phyloP scores from a whole-genome alignment of 1,284 basidiomycete genomes.

The Ganoderma multipileum region DNA sequence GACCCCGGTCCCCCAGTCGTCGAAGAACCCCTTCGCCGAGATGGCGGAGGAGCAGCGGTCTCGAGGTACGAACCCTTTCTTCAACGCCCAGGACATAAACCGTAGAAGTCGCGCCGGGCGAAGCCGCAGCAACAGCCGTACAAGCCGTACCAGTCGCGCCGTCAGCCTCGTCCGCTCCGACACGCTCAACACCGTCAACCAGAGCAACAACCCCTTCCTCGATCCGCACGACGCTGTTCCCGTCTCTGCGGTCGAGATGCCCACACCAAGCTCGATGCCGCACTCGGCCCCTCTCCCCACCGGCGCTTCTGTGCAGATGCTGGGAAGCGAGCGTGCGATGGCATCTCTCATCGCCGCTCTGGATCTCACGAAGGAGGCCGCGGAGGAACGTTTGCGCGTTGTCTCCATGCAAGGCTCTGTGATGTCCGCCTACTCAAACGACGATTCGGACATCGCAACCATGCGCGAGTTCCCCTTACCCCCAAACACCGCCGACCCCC shows the following conservation, averaged over 20 bases:
- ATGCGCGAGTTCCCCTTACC: constrained; percentile 38
- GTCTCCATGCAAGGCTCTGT: constrained; percentile 39
- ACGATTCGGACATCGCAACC: constrained; percentile 35
- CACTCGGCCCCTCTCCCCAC: constrained; percentile 36
- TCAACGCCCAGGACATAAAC: constrained; percentile 50
- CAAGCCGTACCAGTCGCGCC: constrained; percentile 34
- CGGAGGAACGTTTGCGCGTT: constrained; percentile 50
- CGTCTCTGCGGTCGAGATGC: constrained; percentile 26
- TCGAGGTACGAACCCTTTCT: constrained; percentile 70
- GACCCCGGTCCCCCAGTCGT: constrained; percentile 35
- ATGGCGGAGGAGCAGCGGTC: constrained; percentile 44
- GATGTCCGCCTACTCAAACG: constrained; percentile 36
- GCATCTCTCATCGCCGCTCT: constrained; percentile 70
- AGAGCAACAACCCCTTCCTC: constrained; percentile 45
- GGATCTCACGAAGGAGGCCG: constrained; percentile 51
- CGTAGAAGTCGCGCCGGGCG: constrained; percentile 31
- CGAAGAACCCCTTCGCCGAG: constrained; percentile 52
- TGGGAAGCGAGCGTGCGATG: constrained; percentile 55
- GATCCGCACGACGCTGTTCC: constrained; percentile 36
- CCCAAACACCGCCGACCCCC: constrained; percentile 20
- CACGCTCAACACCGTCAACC: constrained; percentile 21
- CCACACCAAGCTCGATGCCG: constrained; percentile 21
- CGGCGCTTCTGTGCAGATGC: constrained; percentile 30
- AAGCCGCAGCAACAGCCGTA: constrained; percentile 37
- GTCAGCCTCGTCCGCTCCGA: constrained; percentile 26